phyloP scores from a whole-genome alignment of 2,329 filamentous ascomycete species.

The Xylaria digitata region DNA sequence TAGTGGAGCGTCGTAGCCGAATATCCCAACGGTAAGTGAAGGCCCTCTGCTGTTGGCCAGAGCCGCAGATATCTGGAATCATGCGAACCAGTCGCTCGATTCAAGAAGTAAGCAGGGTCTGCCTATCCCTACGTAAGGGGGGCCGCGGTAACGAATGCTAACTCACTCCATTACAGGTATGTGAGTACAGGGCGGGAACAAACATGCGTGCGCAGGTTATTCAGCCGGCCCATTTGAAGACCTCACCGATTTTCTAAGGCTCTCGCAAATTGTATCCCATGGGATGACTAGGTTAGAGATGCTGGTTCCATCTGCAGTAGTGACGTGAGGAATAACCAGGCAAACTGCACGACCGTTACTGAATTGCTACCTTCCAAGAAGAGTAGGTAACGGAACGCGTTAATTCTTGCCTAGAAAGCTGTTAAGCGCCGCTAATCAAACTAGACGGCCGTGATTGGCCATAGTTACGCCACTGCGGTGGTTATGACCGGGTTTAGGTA shows the following conservation, averaged over 20 bases:
- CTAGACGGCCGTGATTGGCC: constrained; percentile 21
- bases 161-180: constrained; percentile 9
- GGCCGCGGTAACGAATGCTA: constrained; percentile 6
- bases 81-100: constrained; percentile 30
- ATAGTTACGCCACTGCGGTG: constrained; percentile 25
- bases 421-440: constrained; percentile 29
- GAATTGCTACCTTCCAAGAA: constrained; percentile 33
- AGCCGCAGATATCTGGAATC: constrained; percentile 27
- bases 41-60: constrained; percentile 18
- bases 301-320: not conserved
- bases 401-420: not conserved
- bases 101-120: not conserved
- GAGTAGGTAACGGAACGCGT: not conserved
- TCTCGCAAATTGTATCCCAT: constrained; percentile 7
- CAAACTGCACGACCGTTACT: not conserved
- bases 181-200: constrained; percentile 7
- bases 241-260: constrained; percentile 21
- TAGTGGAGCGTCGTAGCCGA: constrained; percentile 7
- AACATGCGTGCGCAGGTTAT: not conserved
- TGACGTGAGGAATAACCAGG: not conserved
- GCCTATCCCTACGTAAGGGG: constrained; percentile 8
- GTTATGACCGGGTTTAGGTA: constrained; percentile 6
- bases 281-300: not conserved
- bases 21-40: constrained; percentile 1
- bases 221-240: constrained; percentile 27